These are phyloP conservation scores for Aspergillus conjunctus DNA, from an alignment of 495 filamentous ascomycete genomes.

Conservation along the genomic window DNA sequence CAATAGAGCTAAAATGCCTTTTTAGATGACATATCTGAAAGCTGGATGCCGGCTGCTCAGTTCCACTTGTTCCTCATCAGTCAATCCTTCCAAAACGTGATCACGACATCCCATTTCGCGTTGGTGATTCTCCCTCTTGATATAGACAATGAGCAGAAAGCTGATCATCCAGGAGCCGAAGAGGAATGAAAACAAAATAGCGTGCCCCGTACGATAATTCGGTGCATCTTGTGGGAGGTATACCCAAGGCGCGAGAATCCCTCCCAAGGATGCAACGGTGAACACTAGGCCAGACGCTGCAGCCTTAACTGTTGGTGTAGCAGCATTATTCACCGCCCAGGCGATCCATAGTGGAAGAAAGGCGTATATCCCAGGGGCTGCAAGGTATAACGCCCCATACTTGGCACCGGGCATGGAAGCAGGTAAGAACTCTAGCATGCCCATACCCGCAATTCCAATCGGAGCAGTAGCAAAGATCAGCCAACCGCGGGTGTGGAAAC, in stretches of 20 bases:
- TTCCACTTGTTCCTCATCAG: neutral
- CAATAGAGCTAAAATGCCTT: no score
- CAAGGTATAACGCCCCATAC: constrained; percentile 17
- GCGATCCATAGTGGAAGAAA: constrained; percentile 11
- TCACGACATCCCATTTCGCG: constrained; percentile 2
- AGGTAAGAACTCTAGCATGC: constrained; percentile 14
- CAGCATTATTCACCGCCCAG: constrained; percentile 17
- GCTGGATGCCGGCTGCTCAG: constrained; percentile 12
- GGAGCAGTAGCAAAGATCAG: constrained; percentile 8
- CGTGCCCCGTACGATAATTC: constrained; percentile 10
- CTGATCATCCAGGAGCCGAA: neutral
- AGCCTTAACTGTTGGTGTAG: constrained; percentile 13
- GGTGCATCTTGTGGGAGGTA: constrained; percentile 15
- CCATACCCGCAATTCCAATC: constrained; percentile 4
- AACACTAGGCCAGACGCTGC: constrained; percentile 11
- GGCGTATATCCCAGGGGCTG: constrained; percentile 13
- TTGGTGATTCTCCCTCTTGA: constrained; percentile 7
- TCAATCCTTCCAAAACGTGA: constrained; percentile 6
- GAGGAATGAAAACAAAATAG: constrained; percentile 16
- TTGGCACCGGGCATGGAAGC: constrained; percentile 10
- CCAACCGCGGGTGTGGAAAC: constrained; percentile 10
- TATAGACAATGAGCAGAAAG: neutral
- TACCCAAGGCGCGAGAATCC: constrained; percentile 15
- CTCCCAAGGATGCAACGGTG: constrained; percentile 7
- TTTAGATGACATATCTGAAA: constrained; percentile 10